Conservation (phyloP, 2,329 filamentous ascomycete genomes). For the Trichoderma atrobrunneum region DNA sequence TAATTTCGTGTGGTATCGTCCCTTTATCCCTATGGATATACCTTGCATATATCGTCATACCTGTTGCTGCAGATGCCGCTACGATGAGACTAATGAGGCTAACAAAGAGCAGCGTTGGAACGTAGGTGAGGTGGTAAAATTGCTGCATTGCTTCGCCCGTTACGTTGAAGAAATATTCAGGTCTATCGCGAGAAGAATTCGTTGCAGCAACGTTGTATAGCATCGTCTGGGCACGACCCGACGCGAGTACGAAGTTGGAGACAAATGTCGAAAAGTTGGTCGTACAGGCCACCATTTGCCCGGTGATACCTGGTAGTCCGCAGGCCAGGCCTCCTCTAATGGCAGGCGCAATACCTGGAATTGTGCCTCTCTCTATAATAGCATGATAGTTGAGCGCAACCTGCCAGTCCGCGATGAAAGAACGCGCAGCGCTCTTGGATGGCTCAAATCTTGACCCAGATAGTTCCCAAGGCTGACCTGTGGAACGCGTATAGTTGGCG, state of each 20-base stretch:
- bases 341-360: neutral
- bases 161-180: neutral
- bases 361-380: neutral
- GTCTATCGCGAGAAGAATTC: neutral
- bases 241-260: neutral
- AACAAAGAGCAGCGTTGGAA: neutral
- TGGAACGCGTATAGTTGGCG: neutral
- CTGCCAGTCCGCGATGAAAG: neutral
- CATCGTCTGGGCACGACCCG: neutral
- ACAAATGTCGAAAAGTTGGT: neutral
- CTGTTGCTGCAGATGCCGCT: neutral
- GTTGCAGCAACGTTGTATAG: neutral
- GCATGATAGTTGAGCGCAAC: neutral
- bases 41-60: neutral
- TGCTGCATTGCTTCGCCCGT: neutral
- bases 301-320: neutral
- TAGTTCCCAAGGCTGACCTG: neutral
- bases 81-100: neutral
- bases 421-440: neutral
- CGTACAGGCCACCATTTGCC: neutral
- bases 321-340: neutral
- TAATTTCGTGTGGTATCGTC: neutral
- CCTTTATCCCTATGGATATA: neutral
- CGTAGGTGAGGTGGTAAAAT: neutral
- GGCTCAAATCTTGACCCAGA: neutral